Evolutionary conservation across 768 basidiomycete genomes (phyloP).

Genomic region (Amanita fuliginea): DNA sequence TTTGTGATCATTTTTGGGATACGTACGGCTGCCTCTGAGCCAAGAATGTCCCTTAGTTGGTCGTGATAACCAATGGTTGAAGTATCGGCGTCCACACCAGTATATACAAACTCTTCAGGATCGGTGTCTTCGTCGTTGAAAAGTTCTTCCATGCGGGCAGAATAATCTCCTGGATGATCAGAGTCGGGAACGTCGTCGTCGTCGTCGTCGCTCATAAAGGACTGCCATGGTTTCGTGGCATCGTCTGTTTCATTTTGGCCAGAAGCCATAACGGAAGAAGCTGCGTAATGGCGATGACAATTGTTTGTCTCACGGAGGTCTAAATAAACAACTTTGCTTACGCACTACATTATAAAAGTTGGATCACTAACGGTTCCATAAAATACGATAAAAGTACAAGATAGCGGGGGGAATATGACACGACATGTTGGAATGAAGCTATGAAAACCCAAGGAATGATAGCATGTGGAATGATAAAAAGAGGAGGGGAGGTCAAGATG

Average conservation of each 20-base stretch:
- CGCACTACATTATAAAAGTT: neutral
- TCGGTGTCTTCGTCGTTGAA: conserved; percentile 38
- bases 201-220: conserved; percentile 16
- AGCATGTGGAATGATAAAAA: neutral
- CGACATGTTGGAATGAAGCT: neutral
- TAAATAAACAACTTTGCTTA: neutral
- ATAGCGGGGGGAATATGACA: neutral
- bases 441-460: conserved; percentile 1
- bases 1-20: neutral
- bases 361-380: conserved; percentile 2
- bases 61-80: conserved; percentile 46
- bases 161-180: conserved; percentile 43
- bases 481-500: conserved; percentile 1
- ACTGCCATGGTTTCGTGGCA: conserved; percentile 9
- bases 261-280: conserved; percentile 1
- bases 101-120: conserved; percentile 57
- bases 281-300: neutral
- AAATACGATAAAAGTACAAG: conserved; percentile 8
- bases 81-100: conserved; percentile 50
- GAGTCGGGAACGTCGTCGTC: conserved; percentile 23
- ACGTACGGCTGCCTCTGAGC: conserved; percentile 34
- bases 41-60: conserved; percentile 64
- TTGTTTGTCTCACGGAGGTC: neutral
- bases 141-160: conserved; percentile 59
- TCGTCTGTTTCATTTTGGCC: neutral